Percentiles rank a stretch among this genome's conserved stretches.
These are phyloP conservation scores for Aspergillus calidoustus DNA, from an alignment of 2,329 filamentous ascomycete genomes.

Conservation along the genomic window DNA sequence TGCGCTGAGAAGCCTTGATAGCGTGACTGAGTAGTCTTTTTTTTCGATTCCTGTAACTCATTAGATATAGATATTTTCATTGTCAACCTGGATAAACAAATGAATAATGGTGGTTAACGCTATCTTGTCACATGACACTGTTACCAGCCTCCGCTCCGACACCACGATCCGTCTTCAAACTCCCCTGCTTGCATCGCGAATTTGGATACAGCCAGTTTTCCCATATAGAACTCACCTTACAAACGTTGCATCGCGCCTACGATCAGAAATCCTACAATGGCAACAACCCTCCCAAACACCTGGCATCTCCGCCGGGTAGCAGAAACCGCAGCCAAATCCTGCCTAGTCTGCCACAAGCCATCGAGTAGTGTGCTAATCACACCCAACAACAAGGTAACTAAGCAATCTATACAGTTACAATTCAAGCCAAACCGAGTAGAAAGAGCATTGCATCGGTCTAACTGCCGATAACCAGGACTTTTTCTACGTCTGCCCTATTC, in stretches of 20 bases:
- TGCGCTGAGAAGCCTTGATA: slow-evolving; percentile 40
- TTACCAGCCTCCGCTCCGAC: slow-evolving; percentile 13
- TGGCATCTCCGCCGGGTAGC: slow-evolving; percentile 88
- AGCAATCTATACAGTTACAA: background rate
- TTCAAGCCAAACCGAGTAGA: background rate
- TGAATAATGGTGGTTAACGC: background rate
- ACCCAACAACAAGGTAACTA: slow-evolving; percentile 77
- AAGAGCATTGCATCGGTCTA: background rate
- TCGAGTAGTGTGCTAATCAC: slow-evolving; percentile 87
- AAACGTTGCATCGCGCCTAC: background rate
- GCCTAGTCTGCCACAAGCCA: slow-evolving; percentile 90
- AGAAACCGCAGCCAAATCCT: slow-evolving; percentile 79
- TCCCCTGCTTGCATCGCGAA: background rate
- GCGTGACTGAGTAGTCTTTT: slow-evolving; percentile 43
- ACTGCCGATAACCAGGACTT: slow-evolving; percentile 65
- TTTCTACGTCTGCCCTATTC: slow-evolving; percentile 85
- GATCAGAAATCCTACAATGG: background rate
- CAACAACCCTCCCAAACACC: slow-evolving; percentile 66
- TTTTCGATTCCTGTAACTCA: background rate
- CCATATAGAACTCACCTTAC: slow-evolving; percentile 2
- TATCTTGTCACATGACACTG: slow-evolving; percentile 21
- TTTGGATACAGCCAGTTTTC: background rate
- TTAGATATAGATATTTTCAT: background rate
- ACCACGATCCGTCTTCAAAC: slow-evolving; percentile 1
- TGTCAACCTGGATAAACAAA: background rate